Percentiles rank a stretch among this genome's conserved stretches.
Evolutionary conservation across 768 basidiomycete species (phyloP).

Genomic region (Pisolithus tinctorius): DNA sequence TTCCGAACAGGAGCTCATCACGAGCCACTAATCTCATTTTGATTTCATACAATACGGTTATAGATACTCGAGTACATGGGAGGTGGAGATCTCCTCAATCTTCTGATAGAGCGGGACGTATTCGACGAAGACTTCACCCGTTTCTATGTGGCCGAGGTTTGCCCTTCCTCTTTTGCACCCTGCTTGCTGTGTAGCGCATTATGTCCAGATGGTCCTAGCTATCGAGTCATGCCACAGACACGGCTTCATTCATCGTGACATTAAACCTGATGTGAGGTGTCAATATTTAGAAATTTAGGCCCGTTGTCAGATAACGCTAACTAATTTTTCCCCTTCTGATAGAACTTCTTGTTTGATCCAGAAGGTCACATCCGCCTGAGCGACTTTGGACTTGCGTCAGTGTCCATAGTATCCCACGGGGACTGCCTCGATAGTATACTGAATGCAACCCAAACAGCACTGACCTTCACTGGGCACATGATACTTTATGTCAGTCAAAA

Average conservation of each 20-base stretch:
- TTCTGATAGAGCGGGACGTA: conserved; percentile 86
- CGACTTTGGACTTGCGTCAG: conserved; percentile 94
- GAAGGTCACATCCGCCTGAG: conserved; percentile 91
- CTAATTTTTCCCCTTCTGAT: conserved; percentile 17
- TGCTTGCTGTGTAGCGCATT: conserved; percentile 20
- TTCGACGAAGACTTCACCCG: conserved; percentile 88
- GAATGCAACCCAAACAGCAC: conserved; percentile 44
- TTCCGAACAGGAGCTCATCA: conserved; percentile 20
- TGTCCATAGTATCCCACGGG: conserved; percentile 25
- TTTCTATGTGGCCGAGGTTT: conserved; percentile 92
- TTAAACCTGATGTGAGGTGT: conserved; percentile 79
- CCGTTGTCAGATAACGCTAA: conserved; percentile 19
- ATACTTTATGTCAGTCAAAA: conserved; percentile 66
- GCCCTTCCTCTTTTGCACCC: conserved; percentile 15
- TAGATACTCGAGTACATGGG: conserved; percentile 94
- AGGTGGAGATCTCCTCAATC: conserved; percentile 92
- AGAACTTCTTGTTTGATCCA: conserved; percentile 95
- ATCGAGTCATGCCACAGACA: conserved; percentile 90
- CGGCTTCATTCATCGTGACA: conserved; percentile 97
- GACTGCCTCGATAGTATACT: conserved; percentile 13
- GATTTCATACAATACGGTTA: conserved; percentile 41
- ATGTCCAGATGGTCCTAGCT: conserved; percentile 81
- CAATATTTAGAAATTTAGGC: conserved; percentile 23
- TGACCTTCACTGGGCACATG: conserved; percentile 95
- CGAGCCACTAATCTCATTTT: conserved; percentile 43